A percentile compares a stretch with the other conserved stretches of the same genome.
These are phyloP conservation scores for Tanacetum coccineum DNA, from an alignment of 129 eudicot species.

Conservation along the genomic window DNA sequence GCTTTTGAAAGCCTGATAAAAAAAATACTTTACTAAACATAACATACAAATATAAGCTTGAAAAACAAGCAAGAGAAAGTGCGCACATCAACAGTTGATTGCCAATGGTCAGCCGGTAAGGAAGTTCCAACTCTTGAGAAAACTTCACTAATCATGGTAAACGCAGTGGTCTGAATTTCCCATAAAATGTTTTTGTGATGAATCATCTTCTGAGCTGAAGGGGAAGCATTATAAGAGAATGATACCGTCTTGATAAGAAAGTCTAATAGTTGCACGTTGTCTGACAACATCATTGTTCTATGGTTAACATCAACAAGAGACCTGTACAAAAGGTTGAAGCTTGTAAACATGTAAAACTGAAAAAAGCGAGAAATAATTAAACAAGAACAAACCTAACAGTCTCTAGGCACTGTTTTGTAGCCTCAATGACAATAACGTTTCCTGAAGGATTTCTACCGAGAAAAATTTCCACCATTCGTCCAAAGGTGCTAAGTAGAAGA, in stretches of 20 bases:
- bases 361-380: background rate
- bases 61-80: conserved; percentile 7
- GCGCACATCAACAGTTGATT: conserved; percentile 65
- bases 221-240: conserved; percentile 39
- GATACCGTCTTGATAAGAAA: conserved; percentile 57
- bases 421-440: conserved; percentile 36
- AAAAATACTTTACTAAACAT: background rate
- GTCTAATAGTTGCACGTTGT: conserved; percentile 46
- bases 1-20: conserved; percentile 57
- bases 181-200: conserved; percentile 37
- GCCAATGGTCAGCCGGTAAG: conserved; percentile 58
- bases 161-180: conserved; percentile 62
- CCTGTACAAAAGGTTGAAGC: conserved; percentile 34
- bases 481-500: conserved; percentile 54
- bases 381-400: conserved; percentile 52
- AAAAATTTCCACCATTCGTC: conserved; percentile 42
- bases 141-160: conserved; percentile 74
- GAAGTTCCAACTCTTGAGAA: conserved; percentile 62
- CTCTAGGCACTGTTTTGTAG: conserved; percentile 59
- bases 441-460: conserved; percentile 32
- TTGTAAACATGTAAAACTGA: background rate
- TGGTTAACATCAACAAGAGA: conserved; percentile 52
- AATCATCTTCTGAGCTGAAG: conserved; percentile 28
- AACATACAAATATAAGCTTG: background rate
- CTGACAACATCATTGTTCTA: conserved; percentile 43